These are phyloP conservation scores for Acanthamoeba royreba DNA, from an alignment of 208 protist species.

Conservation along the genomic window DNA sequence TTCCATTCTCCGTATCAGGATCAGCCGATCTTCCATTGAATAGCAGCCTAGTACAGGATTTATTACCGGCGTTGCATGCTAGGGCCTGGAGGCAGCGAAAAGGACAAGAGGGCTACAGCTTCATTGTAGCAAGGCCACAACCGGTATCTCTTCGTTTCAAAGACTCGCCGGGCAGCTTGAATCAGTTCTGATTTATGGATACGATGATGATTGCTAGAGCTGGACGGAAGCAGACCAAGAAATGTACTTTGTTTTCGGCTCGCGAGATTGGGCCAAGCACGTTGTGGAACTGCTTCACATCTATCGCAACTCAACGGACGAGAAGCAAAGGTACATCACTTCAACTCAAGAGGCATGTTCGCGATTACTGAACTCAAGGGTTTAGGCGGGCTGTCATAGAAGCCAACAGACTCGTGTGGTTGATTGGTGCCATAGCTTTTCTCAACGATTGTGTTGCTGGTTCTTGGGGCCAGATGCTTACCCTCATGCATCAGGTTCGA, in stretches of 20 bases:
- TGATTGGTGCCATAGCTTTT: slow-evolving; percentile 11
- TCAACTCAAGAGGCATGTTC: background rate
- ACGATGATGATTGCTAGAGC: background rate
- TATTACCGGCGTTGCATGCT: background rate
- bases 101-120: background rate
- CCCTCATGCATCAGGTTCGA: background rate
- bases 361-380: no score
- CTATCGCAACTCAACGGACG: background rate
- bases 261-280: background rate
- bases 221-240: background rate
- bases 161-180: no score
- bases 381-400: background rate
- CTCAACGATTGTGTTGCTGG: background rate
- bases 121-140: background rate
- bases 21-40: background rate
- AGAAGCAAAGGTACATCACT: background rate
- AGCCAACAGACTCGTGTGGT: slow-evolving; percentile 22
- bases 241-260: background rate
- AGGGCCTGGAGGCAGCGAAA: background rate
- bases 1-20: background rate
- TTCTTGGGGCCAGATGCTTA: slow-evolving; percentile 1
- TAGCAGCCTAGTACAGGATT: background rate
- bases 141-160: background rate
- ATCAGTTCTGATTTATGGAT: background rate
- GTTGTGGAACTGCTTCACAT: background rate